phyloP scores from a whole-genome alignment of 106 monocot genomes.

The Dioscorea zingiberensis region DNA sequence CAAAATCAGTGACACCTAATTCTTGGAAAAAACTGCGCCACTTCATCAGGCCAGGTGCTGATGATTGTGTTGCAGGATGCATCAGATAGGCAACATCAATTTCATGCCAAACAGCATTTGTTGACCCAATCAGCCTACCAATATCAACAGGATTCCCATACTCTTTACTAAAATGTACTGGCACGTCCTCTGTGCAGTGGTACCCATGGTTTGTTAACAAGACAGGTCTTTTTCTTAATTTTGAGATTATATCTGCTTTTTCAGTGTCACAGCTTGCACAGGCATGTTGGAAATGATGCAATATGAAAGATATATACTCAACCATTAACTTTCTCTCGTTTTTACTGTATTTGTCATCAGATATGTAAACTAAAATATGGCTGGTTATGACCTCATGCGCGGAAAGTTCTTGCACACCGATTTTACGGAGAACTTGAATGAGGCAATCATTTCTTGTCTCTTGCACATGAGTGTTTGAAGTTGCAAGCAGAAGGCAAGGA shows the following conservation, averaged over 20 bases:
- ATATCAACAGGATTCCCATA: slow-evolving; percentile 70
- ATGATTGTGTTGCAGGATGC: slow-evolving; percentile 40
- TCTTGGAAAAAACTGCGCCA: slow-evolving; percentile 77
- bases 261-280: slow-evolving; percentile 60
- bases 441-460: slow-evolving; percentile 34
- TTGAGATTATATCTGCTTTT: slow-evolving; percentile 51
- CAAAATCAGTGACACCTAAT: slow-evolving; percentile 92
- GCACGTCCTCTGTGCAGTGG: slow-evolving; percentile 45
- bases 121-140: slow-evolving; percentile 27
- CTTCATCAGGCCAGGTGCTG: slow-evolving; percentile 19
- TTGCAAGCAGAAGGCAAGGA: slow-evolving; percentile 39
- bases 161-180: slow-evolving; percentile 79
- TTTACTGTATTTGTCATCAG: slow-evolving; percentile 15
- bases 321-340: slow-evolving; percentile 37
- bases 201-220: slow-evolving; percentile 78
- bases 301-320: slow-evolving; percentile 80
- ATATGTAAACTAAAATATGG: slow-evolving; percentile 55
- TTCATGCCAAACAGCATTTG: slow-evolving; percentile 57
- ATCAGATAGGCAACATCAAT: slow-evolving; percentile 74
- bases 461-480: slow-evolving; percentile 27
- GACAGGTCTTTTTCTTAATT: slow-evolving; percentile 36
- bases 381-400: slow-evolving; percentile 77
- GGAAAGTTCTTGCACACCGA: slow-evolving; percentile 75
- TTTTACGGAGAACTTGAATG: slow-evolving; percentile 49
- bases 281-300: slow-evolving; percentile 80